Evolutionary conservation across 1,139 yeast species (phyloP).

Genomic region (Blastobotrys aristatus): DNA sequence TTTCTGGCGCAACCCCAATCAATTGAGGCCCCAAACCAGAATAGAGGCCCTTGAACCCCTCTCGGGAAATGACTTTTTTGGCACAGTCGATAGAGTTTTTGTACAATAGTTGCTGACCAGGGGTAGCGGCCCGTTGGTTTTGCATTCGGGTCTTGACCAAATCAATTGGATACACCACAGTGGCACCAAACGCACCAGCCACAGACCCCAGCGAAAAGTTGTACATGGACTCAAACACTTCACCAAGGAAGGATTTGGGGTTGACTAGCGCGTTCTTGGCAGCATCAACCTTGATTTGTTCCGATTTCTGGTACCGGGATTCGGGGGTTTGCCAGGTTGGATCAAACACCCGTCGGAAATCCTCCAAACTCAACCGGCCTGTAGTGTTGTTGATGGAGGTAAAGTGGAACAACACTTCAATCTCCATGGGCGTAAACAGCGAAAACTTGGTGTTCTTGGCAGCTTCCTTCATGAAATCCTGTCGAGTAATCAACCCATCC

Average conservation of each 20-base stretch:
- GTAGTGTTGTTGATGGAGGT: constrained; percentile 35
- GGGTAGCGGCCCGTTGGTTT: constrained; percentile 71
- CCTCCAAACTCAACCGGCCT: constrained; percentile 37
- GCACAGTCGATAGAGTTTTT: constrained; percentile 84
- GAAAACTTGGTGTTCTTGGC: constrained; percentile 39
- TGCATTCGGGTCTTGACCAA: constrained; percentile 96
- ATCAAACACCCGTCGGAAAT: constrained; percentile 41
- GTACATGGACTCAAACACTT: constrained; percentile 76
- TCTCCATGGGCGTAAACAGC: constrained; percentile 42
- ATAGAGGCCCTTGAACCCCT: constrained; percentile 85
- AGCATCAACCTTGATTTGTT: constrained; percentile 35
- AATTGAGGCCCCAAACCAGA: constrained; percentile 93
- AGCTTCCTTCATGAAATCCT: constrained; percentile 39
- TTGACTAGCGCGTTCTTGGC: constrained; percentile 40
- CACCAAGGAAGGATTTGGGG: constrained; percentile 37
- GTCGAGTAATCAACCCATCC: constrained; percentile 38
- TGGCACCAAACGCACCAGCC: constrained; percentile 98
- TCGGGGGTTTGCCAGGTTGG: constrained; percentile 42
- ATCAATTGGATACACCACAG: constrained; percentile 97
- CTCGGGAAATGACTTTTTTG: constrained; percentile 64
- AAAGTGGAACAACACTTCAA: constrained; percentile 42
- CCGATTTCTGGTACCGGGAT: constrained; percentile 33
- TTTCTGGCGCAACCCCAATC: constrained; percentile 97
- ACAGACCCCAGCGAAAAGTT: constrained; percentile 87
- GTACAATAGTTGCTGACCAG: constrained; percentile 50